phyloP scores from a whole-genome alignment of 805 yeast species.

The Yarrowia divulgata region DNA sequence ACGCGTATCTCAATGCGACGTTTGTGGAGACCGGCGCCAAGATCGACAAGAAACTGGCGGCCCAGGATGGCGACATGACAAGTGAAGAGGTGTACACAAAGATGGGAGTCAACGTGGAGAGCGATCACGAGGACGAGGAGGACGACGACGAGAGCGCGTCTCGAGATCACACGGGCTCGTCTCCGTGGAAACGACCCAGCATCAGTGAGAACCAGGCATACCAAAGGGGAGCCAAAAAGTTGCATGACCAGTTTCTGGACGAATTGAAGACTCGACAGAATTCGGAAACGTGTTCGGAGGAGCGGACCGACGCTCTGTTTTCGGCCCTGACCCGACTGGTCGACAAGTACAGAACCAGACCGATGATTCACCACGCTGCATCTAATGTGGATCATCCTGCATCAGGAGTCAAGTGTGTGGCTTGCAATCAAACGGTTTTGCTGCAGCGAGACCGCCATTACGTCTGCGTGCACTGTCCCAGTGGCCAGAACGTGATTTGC shows the following conservation, averaged over 20 bases:
- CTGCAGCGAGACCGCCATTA: slow-evolving; percentile 21
- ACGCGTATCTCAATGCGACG: slow-evolving; percentile 4
- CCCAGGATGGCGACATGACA: slow-evolving; percentile 8
- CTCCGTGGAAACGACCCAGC: slow-evolving; percentile 11
- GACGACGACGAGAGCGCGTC: neutral
- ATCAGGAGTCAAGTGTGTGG: slow-evolving; percentile 30
- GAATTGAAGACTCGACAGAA: slow-evolving; percentile 13
- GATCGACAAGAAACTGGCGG: slow-evolving; percentile 15
- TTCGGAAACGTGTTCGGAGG: slow-evolving; percentile 22
- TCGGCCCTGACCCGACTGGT: slow-evolving; percentile 16
- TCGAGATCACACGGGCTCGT: neutral
- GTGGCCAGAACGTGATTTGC: slow-evolving; percentile 20
- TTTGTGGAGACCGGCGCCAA: slow-evolving; percentile 8
- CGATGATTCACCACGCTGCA: slow-evolving; percentile 26
- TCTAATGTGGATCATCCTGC: slow-evolving; percentile 20
- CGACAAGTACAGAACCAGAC: slow-evolving; percentile 19
- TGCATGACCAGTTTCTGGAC: slow-evolving; percentile 32
- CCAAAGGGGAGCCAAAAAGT: slow-evolving; percentile 22
- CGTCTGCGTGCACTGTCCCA: slow-evolving; percentile 34
- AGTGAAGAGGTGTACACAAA: slow-evolving; percentile 18
- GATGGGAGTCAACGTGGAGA: slow-evolving; percentile 3
- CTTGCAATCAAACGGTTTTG: slow-evolving; percentile 4
- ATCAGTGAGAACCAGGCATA: neutral
- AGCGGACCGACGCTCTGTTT: slow-evolving; percentile 20
- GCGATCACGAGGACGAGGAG: slow-evolving; percentile 6